Percentiles rank a stretch among this genome's conserved stretches.
phyloP scores from a whole-genome alignment of 73 alveolate species.

The Paramecium sonneborni region DNA sequence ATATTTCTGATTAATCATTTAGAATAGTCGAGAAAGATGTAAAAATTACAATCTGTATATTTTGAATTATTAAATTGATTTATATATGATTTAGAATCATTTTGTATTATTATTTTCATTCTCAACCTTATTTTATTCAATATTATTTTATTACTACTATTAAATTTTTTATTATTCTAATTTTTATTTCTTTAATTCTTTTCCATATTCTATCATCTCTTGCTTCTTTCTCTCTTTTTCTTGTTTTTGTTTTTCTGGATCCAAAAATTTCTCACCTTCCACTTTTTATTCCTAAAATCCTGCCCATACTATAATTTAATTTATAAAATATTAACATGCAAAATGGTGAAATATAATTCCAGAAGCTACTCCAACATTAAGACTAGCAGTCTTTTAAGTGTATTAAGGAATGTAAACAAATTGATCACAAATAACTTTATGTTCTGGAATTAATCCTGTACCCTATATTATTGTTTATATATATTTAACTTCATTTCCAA shows the following conservation, averaged over 20 bases:
- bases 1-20: too few species aligned
- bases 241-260: not conserved
- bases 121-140: not conserved
- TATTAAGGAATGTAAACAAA: conserved; percentile 81
- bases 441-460: conserved; percentile 77
- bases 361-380: conserved; percentile 77
- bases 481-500: conserved; percentile 72
- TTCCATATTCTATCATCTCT: not conserved
- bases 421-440: conserved; percentile 78
- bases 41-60: too few species aligned
- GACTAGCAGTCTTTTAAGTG: conserved; percentile 76
- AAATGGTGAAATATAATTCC: conserved; percentile 82
- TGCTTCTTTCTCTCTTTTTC: not conserved
- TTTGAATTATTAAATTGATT: not conserved
- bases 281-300: conserved; percentile 36
- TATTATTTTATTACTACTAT: not conserved
- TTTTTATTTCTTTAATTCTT: not conserved
- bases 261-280: conserved; percentile 59
- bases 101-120: not conserved
- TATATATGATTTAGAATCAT: not conserved
- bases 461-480: conserved; percentile 21
- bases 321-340: conserved; percentile 3
- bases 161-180: not conserved
- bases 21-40: too few species aligned
- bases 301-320: conserved; percentile 44